These are phyloP conservation scores for Lentithecium fluviatile DNA, from an alignment of 495 filamentous ascomycete genomes.

Conservation along the genomic window DNA sequence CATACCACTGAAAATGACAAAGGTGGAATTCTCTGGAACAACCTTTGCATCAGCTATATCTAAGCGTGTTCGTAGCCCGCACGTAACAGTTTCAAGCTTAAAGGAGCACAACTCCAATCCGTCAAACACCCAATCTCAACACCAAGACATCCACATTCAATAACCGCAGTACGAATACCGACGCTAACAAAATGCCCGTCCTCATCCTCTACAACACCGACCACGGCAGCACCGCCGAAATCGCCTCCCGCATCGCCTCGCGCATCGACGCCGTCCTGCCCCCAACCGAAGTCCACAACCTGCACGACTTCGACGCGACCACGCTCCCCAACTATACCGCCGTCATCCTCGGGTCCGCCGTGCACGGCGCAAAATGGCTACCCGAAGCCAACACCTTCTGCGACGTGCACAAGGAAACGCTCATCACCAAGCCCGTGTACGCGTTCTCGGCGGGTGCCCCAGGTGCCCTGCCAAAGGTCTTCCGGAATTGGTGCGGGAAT, in stretches of 20 bases:
- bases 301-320: constrained; percentile 7
- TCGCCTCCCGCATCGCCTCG: constrained; percentile 6
- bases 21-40: no score
- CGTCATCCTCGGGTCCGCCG: constrained; percentile 5
- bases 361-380: constrained; percentile 6
- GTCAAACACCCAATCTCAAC: no score
- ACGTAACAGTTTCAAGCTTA: no score
- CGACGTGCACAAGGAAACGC: background rate
- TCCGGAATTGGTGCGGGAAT: background rate
- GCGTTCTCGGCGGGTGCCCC: constrained; percentile 9
- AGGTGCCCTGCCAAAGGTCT: background rate
- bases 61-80: no score
- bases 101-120: no score
- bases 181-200: no score
- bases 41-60: no score
- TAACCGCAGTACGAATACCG: no score
- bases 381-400: constrained; percentile 5
- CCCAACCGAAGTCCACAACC: constrained; percentile 10
- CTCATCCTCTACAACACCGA: constrained; percentile 8
- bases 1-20: no score
- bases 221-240: constrained; percentile 9
- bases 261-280: constrained; percentile 4
- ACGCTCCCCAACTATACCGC: background rate
- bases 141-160: no score
- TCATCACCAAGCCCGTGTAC: constrained; percentile 1